phyloP scores from a whole-genome alignment of 331 rosid species.

The Cydonia oblonga region DNA sequence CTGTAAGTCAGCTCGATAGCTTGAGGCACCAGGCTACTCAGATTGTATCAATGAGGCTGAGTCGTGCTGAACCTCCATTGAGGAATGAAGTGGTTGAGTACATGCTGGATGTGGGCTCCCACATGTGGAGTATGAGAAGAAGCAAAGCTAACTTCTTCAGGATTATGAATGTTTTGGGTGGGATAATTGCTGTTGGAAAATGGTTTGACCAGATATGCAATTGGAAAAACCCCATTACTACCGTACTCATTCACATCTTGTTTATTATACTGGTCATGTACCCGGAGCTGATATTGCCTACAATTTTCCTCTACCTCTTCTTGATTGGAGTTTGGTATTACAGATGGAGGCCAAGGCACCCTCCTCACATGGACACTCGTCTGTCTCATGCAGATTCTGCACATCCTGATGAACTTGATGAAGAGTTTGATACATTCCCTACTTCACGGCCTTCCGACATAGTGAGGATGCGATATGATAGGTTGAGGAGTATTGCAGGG shows the following conservation, averaged over 20 bases:
- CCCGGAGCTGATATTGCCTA: constrained; percentile 91
- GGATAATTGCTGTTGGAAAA: constrained; percentile 84
- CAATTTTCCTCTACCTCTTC: constrained; percentile 92
- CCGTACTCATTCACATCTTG: constrained; percentile 74
- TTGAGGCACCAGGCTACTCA: constrained; percentile 96
- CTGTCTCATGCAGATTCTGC: constrained; percentile 85
- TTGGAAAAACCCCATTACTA: constrained; percentile 92
- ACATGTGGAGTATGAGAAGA: constrained; percentile 98
- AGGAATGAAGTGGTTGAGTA: constrained; percentile 88
- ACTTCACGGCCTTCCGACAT: constrained; percentile 66
- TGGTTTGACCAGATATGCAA: constrained; percentile 96
- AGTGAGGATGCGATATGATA: constrained; percentile 84
- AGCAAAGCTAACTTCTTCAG: constrained; percentile 94
- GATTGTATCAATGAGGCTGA: constrained; percentile 75
- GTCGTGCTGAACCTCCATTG: constrained; percentile 87
- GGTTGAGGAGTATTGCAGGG: constrained; percentile 88
- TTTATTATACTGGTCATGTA: constrained; percentile 88
- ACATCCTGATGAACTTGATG: constrained; percentile 84
- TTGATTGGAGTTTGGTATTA: constrained; percentile 97
- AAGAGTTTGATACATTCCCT: constrained; percentile 91
- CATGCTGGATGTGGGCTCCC: constrained; percentile 92
- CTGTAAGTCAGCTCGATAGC: constrained; percentile 81
- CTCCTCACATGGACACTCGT: constrained; percentile 99
- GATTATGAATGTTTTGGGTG: constrained; percentile 80
- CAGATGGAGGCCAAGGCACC: constrained; percentile 96